These are phyloP conservation scores for Fomes fomentarius DNA, from an alignment of 1,284 basidiomycete genomes.

Conservation along the genomic window DNA sequence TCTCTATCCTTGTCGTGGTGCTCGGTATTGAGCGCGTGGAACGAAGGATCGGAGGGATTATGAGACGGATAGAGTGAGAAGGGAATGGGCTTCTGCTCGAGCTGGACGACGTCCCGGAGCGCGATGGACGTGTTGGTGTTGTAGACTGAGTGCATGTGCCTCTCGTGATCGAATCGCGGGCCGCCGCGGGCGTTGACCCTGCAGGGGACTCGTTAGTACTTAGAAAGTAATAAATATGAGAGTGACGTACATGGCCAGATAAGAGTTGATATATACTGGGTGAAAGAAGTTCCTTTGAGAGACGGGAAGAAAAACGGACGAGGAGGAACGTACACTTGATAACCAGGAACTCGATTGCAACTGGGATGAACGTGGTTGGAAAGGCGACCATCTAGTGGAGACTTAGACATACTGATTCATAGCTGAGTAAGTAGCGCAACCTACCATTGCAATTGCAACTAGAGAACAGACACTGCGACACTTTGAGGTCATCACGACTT, in stretches of 20 bases:
- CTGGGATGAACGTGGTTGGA: constrained; percentile 29
- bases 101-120: constrained; percentile 2
- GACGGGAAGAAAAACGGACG: not conserved
- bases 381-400: constrained; percentile 26
- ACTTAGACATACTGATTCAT: no score
- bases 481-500: not conserved
- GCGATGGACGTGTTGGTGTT: constrained; percentile 3
- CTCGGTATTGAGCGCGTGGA: no score
- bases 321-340: constrained; percentile 30
- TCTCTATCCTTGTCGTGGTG: no score
- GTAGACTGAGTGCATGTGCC: not conserved
- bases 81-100: constrained; percentile 1
- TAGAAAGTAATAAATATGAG: no score
- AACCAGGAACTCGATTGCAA: constrained; percentile 33
- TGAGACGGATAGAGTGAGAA: not conserved
- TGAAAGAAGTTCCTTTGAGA: not conserved
- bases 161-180: not conserved
- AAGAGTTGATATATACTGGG: constrained; percentile 36
- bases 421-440: no score
- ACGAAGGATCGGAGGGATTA: not conserved
- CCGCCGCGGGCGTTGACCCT: constrained; percentile 22
- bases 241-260: constrained; percentile 31
- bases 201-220: not conserved
- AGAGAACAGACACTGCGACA: constrained; percentile 29
- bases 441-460: constrained; percentile 25